Evolutionary conservation across 768 basidiomycete species (phyloP).

Genomic region (Suillus hirtellus): DNA sequence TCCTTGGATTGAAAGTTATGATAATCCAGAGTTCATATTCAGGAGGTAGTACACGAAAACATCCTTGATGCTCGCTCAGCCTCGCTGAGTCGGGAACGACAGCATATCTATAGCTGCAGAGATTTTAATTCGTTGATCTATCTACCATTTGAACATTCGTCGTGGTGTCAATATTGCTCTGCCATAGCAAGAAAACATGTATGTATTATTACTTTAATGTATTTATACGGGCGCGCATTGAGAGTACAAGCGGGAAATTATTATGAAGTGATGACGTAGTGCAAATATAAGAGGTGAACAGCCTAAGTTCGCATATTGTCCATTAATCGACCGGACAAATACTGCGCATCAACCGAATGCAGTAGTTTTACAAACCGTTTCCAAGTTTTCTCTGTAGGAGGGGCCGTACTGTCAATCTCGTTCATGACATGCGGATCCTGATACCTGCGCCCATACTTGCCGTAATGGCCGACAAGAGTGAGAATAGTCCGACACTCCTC

Average conservation of each 20-base stretch:
- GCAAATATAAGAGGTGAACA: not conserved
- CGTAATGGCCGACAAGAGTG: slow-evolving; percentile 54
- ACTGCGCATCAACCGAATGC: slow-evolving; percentile 43
- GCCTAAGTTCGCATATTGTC: not conserved
- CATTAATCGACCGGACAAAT: not conserved
- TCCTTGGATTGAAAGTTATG: too few relatives aligned
- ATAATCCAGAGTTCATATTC: too few relatives aligned
- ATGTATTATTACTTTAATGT: not conserved
- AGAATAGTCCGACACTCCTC: slow-evolving; percentile 52
- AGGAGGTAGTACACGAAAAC: too few relatives aligned
- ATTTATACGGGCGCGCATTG: not conserved
- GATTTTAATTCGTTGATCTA: not conserved
- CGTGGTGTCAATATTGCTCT: not conserved
- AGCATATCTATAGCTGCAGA: not conserved
- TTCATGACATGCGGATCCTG: slow-evolving; percentile 50
- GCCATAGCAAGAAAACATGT: not conserved
- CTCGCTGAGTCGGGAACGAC: too few relatives aligned
- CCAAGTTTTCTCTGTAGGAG: slow-evolving; percentile 46
- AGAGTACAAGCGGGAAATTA: not conserved
- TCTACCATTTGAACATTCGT: not conserved
- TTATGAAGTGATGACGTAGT: not conserved
- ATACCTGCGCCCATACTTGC: slow-evolving; percentile 49
- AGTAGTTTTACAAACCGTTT: slow-evolving; percentile 51
- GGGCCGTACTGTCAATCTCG: slow-evolving; percentile 48
- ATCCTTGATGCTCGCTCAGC: too few relatives aligned